These are phyloP conservation scores for Cordyceps militaris DNA, from an alignment of 2,329 filamentous ascomycete genomes.

Conservation along the genomic window DNA sequence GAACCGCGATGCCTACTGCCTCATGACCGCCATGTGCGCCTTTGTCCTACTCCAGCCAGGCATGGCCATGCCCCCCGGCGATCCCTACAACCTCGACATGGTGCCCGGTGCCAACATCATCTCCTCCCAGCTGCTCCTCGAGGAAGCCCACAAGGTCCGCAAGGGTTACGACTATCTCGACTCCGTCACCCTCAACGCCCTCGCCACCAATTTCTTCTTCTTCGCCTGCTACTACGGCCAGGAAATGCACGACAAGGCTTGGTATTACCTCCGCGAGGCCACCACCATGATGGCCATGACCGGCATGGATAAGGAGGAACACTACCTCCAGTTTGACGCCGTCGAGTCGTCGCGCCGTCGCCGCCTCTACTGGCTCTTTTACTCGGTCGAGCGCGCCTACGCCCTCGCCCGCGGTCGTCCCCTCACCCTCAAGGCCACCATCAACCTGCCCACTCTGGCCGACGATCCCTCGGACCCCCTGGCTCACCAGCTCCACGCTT, in stretches of 20 bases:
- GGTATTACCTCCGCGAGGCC: conserved; percentile 73
- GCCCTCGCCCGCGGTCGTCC: conserved; percentile 64
- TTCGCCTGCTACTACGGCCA: conserved; percentile 66
- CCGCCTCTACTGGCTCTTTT: conserved; percentile 66
- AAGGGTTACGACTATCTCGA: conserved; percentile 56
- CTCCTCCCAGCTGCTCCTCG: conserved; percentile 58
- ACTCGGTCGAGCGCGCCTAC: conserved; percentile 64
- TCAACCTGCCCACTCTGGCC: conserved; percentile 55
- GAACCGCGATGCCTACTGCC: conserved; percentile 55
- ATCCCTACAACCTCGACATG: conserved; percentile 50
- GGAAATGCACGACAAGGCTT: conserved; percentile 68
- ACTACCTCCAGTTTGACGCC: conserved; percentile 52
- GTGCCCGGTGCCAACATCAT: conserved; percentile 54
- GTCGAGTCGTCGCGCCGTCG: conserved; percentile 57
- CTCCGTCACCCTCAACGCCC: conserved; percentile 45
- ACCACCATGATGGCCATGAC: conserved; percentile 60
- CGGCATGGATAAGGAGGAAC: conserved; percentile 55
- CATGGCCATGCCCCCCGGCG: conserved; percentile 51
- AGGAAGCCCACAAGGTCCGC: conserved; percentile 59
- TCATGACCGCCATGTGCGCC: conserved; percentile 57
- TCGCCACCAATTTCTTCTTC: conserved; percentile 73
- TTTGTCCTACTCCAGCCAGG: conserved; percentile 65
- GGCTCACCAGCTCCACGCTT: conserved; percentile 46
- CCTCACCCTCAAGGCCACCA: conserved; percentile 61
- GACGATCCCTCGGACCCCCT: conserved; percentile 54